Base-by-base conservation (phyloP, 1,284 basidiomycete species). In the Boletus holoroseus region DNA sequence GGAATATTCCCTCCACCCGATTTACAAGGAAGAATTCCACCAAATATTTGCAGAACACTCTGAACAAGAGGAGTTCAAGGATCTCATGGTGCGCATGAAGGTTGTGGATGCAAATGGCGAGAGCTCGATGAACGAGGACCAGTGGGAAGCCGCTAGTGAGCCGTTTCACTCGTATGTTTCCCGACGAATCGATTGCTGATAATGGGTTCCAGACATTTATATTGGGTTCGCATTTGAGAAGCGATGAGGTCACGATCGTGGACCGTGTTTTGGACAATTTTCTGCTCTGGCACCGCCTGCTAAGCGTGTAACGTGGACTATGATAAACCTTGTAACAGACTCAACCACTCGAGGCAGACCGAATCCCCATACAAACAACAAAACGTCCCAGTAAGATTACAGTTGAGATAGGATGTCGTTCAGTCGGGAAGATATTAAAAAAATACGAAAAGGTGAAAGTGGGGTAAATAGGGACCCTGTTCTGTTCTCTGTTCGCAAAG, bases 131-230 rank as follows among this genome's bases (percentile, higher is more conserved):
- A 83, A 92, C 57, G 85, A 87, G 58, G 86, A 91, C 60, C 93
- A 97, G 69, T 95, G 94, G 91, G 92, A 95, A 62, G 94, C 94
- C 56, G 91, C 92, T 15, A 95, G 94, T 96, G 69, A 71, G 93
- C 82, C 20, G 1, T 32, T 51, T 44, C 7, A 5, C 18, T 13
- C 3, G 22, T 26, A 5, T 24, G 4, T 20, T 8, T 3, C 4
- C 18, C 3, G 44, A 37, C 30, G 41, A 27, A 38, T 50, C 53
- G 43, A 34, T 50, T 22, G 3, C 31, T 63, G 2, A 52, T 30
- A 28, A 16, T 15, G 20, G 47, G 20, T 7, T 13, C 34, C 60
- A 92, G 91, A 91, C 63, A 78, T 93, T 46, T 93, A 93, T 62
- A 78, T 90, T 58, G 88, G 82, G 2, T 92, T 92, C 61, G 90